Conservation (phyloP, 148 eudicot genomes). For the Fagopyrum homotropicum region DNA sequence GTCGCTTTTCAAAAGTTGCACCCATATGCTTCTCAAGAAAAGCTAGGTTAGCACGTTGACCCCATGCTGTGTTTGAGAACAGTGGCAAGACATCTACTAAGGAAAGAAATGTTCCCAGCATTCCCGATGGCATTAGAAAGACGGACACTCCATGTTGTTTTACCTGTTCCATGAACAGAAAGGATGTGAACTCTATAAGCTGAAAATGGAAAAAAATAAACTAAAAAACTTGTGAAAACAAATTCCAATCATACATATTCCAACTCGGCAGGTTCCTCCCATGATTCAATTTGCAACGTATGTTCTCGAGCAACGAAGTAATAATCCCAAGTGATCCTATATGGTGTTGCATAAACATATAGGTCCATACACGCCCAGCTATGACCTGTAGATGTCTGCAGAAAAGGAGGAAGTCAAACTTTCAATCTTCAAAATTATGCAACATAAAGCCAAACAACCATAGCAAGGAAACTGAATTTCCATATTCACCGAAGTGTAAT, state of each 20-base stretch:
- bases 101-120: conserved; percentile 94
- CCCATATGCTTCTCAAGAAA: conserved; percentile 94
- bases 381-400: conserved; percentile 79
- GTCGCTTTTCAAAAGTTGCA: conserved; percentile 80
- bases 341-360: conserved; percentile 94
- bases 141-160: conserved; percentile 95
- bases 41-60: conserved; percentile 77
- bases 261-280: conserved; percentile 95
- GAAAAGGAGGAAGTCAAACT: conserved; percentile 6
- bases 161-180: conserved; percentile 49
- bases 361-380: conserved; percentile 99
- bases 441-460: neutral
- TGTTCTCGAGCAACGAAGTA: conserved; percentile 79
- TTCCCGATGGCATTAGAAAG: conserved; percentile 98
- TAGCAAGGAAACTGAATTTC: neutral
- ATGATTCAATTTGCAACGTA: conserved; percentile 67
- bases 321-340: conserved; percentile 92
- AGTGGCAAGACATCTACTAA: conserved; percentile 87
- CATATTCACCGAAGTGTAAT: neutral
- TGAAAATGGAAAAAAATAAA: neutral
- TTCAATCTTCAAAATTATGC: neutral
- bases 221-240: conserved; percentile 1
- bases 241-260: conserved; percentile 62
- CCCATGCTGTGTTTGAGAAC: conserved; percentile 84
- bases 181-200: conserved; percentile 12